Conservation (phyloP, 495 filamentous ascomycete genomes). For the Penicillium maclennaniae region DNA sequence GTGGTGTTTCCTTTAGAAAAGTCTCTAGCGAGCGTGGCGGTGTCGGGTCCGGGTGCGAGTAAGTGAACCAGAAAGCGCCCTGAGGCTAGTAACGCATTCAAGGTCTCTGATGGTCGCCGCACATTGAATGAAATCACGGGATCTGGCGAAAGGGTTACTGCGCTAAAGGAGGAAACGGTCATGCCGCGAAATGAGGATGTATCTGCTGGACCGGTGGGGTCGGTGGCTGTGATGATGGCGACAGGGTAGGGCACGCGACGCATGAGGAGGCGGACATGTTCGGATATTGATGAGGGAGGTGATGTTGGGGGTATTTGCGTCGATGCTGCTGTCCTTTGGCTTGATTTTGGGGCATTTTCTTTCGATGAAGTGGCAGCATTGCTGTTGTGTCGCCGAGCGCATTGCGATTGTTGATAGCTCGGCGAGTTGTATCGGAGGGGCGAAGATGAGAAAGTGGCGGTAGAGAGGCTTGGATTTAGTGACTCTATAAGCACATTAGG, state of each 20-base stretch:
- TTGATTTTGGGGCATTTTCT: background rate
- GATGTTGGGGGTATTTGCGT: background rate
- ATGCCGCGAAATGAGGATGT: slow-evolving; percentile 52
- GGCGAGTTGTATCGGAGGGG: slow-evolving; percentile 1
- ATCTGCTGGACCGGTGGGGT: slow-evolving; percentile 24
- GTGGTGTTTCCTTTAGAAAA: slow-evolving; percentile 41
- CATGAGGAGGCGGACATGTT: slow-evolving; percentile 59
- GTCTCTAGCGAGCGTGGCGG: slow-evolving; percentile 38
- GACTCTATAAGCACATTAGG: background rate
- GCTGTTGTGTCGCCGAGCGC: slow-evolving; percentile 14
- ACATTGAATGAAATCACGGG: slow-evolving; percentile 81
- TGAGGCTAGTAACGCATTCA: slow-evolving; percentile 54
- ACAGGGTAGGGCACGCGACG: slow-evolving; percentile 69
- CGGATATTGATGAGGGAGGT: slow-evolving; percentile 23
- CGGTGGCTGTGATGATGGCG: slow-evolving; percentile 61
- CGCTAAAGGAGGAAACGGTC: slow-evolving; percentile 82
- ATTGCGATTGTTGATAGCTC: slow-evolving; percentile 3
- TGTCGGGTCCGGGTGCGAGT: slow-evolving; percentile 28
- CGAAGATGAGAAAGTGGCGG: background rate
- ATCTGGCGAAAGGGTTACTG: slow-evolving; percentile 60
- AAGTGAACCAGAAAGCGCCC: slow-evolving; percentile 43
- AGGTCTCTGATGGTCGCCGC: slow-evolving; percentile 65
- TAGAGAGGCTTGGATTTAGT: background rate
- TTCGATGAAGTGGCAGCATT: slow-evolving; percentile 10
- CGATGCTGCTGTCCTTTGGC: background rate